These are phyloP conservation scores for Xerocomellus intermedius DNA, from an alignment of 768 basidiomycete genomes.

Conservation along the genomic window DNA sequence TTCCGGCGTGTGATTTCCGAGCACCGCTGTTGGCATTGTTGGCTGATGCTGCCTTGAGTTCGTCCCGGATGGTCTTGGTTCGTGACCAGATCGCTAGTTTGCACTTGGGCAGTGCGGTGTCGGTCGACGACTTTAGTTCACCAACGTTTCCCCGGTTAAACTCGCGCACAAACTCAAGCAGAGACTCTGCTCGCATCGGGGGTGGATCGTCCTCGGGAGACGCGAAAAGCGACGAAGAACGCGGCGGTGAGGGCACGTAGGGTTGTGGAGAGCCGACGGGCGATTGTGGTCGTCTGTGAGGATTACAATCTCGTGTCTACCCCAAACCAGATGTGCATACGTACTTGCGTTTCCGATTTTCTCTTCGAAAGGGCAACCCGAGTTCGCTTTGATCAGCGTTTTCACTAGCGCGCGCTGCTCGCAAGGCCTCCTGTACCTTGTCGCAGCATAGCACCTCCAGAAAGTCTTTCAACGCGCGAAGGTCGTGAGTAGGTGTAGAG, in stretches of 20 bases:
- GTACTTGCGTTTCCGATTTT: slow-evolving; percentile 58
- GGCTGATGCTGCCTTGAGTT: not conserved
- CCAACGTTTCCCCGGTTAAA: slow-evolving; percentile 43
- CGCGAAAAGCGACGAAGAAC: slow-evolving; percentile 42
- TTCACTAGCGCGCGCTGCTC: slow-evolving; percentile 54
- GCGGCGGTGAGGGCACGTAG: slow-evolving; percentile 44
- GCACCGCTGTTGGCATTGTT: not conserved
- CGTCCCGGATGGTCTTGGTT: slow-evolving; percentile 19
- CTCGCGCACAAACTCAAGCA: slow-evolving; percentile 54
- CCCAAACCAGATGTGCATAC: slow-evolving; percentile 14
- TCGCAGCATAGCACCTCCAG: slow-evolving; percentile 48
- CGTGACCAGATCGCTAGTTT: slow-evolving; percentile 58
- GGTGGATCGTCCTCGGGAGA: slow-evolving; percentile 34
- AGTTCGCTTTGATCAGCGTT: slow-evolving; percentile 50
- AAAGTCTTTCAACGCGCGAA: slow-evolving; percentile 48
- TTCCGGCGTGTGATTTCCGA: slow-evolving; percentile 5
- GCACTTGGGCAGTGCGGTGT: slow-evolving; percentile 15
- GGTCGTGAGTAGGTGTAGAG: slow-evolving; percentile 37
- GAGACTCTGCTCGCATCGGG: slow-evolving; percentile 43
- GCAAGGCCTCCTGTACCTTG: slow-evolving; percentile 57
- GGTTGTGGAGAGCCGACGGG: slow-evolving; percentile 61
- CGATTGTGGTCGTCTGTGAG: slow-evolving; percentile 47
- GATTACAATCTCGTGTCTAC: not conserved
- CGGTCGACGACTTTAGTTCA: slow-evolving; percentile 9
- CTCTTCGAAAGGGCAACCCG: slow-evolving; percentile 43